Evolutionary conservation across 2,329 filamentous ascomycete genomes (phyloP).

Genomic region (Chalaropsis thielavioides): DNA sequence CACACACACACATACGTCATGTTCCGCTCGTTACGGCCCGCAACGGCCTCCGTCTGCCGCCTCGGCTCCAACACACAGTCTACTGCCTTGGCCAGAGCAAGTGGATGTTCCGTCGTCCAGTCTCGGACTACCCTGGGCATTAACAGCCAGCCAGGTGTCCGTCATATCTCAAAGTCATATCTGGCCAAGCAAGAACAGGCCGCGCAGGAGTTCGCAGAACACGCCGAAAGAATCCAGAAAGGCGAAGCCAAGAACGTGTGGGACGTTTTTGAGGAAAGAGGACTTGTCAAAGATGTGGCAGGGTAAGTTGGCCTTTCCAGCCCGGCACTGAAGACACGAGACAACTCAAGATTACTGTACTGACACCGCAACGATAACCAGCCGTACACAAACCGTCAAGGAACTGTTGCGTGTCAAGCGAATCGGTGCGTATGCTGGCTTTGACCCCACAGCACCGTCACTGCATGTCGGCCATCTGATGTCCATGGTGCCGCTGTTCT

Average conservation of each 20-base stretch:
- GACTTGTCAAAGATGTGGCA: constrained; percentile 58
- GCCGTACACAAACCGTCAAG: constrained; percentile 40
- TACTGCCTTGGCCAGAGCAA: background rate
- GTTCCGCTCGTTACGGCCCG: constrained; percentile 14
- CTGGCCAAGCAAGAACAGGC: constrained; percentile 31
- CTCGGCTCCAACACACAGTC: constrained; percentile 9
- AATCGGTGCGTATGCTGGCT: constrained; percentile 63
- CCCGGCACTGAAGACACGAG: background rate
- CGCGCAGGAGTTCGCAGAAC: constrained; percentile 33
- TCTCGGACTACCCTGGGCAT: background rate
- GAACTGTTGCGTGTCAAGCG: constrained; percentile 49
- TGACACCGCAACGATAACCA: constrained; percentile 18
- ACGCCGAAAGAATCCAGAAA: constrained; percentile 33
- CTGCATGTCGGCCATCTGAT: constrained; percentile 69
- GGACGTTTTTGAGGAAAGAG: constrained; percentile 54
- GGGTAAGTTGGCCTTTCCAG: constrained; percentile 40
- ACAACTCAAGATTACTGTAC: background rate
- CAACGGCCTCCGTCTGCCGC: constrained; percentile 1
- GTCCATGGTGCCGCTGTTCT: constrained; percentile 70
- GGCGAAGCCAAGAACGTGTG: constrained; percentile 42
- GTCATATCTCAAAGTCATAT: constrained; percentile 30
- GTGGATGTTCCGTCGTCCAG: background rate
- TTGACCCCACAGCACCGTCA: constrained; percentile 68
- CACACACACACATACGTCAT: background rate
- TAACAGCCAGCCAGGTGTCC: constrained; percentile 18